A percentile compares a stretch with the other conserved stretches of the same genome.
Conservation (phyloP, 129 eudicot genomes). For the Tagetes patula region DNA sequence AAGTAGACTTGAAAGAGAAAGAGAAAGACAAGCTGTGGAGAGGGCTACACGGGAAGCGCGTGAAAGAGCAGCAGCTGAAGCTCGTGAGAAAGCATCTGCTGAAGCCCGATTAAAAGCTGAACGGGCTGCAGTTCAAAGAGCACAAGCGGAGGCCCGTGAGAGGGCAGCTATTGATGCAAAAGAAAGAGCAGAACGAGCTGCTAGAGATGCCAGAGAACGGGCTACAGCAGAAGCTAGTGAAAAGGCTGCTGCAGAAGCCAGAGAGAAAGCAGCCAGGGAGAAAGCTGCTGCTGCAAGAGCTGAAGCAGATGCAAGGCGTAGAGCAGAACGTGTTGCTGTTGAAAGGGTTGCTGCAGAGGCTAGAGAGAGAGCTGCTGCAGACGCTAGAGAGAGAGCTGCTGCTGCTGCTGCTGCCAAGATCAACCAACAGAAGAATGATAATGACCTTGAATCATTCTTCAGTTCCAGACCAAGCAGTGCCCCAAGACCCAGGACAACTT, state of each 20-base stretch:
- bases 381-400: constrained; percentile 67
- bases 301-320: constrained; percentile 72
- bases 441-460: constrained; percentile 92
- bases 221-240: constrained; percentile 59
- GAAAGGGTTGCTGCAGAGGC: constrained; percentile 84
- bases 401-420: constrained; percentile 63
- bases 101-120: constrained; percentile 79
- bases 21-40: constrained; percentile 87
- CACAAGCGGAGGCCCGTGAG: constrained; percentile 97
- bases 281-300: constrained; percentile 70
- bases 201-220: constrained; percentile 80
- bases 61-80: constrained; percentile 73
- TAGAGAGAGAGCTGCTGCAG: constrained; percentile 78
- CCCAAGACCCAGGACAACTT: constrained; percentile 74
- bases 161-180: constrained; percentile 91
- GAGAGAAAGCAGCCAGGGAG: constrained; percentile 63
- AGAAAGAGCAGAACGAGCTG: constrained; percentile 91
- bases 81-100: constrained; percentile 66
- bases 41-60: constrained; percentile 93
- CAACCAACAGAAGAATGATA: constrained; percentile 84
- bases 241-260: constrained; percentile 55
- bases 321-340: constrained; percentile 75
- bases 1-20: constrained; percentile 59
- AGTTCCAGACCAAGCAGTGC: constrained; percentile 85
- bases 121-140: constrained; percentile 89